Conservation (phyloP, 805 yeast species). For the Saccharomycopsis sp. region DNA sequence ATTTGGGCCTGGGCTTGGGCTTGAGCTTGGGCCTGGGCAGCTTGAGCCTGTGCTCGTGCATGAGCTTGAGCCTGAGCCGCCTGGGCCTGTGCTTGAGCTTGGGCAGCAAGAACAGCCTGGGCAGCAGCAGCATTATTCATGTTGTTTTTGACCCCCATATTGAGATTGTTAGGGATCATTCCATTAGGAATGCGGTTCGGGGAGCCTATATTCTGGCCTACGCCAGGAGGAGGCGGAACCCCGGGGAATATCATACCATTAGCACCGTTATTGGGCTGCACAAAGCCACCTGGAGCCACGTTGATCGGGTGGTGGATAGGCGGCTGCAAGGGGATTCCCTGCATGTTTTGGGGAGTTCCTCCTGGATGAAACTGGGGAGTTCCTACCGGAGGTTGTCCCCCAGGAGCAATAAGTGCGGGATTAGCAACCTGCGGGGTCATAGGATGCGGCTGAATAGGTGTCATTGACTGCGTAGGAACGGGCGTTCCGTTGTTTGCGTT, state of each 20-base stretch:
- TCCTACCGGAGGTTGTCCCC: neutral
- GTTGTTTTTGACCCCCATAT: neutral
- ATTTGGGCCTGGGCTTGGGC: neutral
- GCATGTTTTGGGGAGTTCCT: constrained; percentile 2
- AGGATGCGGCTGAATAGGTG: constrained; percentile 10
- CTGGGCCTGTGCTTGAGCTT: neutral
- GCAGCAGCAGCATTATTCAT: neutral
- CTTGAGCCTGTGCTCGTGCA: neutral
- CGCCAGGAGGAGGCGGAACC: neutral
- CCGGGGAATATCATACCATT: neutral
- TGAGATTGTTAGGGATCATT: constrained; percentile 5
- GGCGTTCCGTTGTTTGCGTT: neutral
- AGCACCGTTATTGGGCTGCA: constrained; percentile 2
- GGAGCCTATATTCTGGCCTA: neutral
- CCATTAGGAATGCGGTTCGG: constrained; percentile 9
- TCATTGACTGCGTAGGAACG: constrained; percentile 3
- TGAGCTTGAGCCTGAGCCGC: neutral
- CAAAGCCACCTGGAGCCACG: constrained; percentile 9
- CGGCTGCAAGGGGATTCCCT: constrained; percentile 6
- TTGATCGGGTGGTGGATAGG: constrained; percentile 1
- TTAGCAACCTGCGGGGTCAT: constrained; percentile 9
- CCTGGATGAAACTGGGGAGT: constrained; percentile 5
- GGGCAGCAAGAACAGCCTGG: neutral
- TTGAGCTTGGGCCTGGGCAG: constrained; percentile 6
- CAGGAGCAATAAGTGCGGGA: neutral